Base-by-base conservation (phyloP, 352 stramenopile species). In the Thalassiosira pacifica region DNA sequence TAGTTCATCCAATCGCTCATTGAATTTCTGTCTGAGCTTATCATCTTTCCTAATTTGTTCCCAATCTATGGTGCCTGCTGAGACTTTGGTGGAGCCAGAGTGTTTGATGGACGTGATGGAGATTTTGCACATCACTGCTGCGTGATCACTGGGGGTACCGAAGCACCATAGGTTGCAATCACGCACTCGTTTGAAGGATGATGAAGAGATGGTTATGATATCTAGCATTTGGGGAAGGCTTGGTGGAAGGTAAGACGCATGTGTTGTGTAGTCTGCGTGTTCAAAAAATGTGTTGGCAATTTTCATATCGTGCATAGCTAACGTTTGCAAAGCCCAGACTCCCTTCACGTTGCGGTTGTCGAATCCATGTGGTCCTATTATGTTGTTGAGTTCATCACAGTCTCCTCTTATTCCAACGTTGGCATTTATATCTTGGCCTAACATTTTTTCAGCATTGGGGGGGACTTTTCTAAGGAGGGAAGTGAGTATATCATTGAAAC, bases 331-430 rank as follows among this genome's bases (percentile, higher is more conserved):
- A 11, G 22, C 3, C 3, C 22, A 4, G 19, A 19, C 31, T 0
- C 69, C 69, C 40, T 77, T 77, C 26, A 68, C 55, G 40, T 77
- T 77, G 40, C 69, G 55, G 31, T 68, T 68, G 32, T 68, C 37
- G 26, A 77, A 26, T 1, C 69, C 69, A 40, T 57, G 59, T 32
- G 69, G 69, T 26, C 55, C 69, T 26, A 77, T 45, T 4, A 57
- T 24, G 29, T 68, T 65, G 1, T 24, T 26, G 18, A 42, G 9
- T 19, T 66, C 68, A 32, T 45, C 18, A 10, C 27, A 40, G 31
- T 40, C 19, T 68, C 55, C 29, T 18, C 32, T 55, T 18, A n/a
- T n/a, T n/a, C 69, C 69, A 42, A 77, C 24, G 5, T 40, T 57
- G 31, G 69, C 53, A 68, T 77, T 77, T 10, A 73, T 48, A 59